Percentiles rank a stretch among this genome's conserved stretches.
phyloP scores from a whole-genome alignment of 805 yeast species.

The Cyberlindnera saturnus region DNA sequence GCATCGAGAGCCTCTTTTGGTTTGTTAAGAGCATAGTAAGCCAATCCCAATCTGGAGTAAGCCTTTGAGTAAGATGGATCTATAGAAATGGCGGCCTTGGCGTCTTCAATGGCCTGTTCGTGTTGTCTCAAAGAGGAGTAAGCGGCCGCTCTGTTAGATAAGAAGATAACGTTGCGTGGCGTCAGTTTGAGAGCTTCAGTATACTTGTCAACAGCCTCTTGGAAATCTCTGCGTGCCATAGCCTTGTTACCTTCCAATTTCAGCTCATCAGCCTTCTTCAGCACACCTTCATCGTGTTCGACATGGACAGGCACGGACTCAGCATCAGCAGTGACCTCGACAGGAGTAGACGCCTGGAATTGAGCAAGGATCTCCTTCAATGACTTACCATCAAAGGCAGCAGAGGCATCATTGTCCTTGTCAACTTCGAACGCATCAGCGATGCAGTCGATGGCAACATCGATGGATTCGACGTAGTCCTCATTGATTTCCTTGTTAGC shows the following conservation, averaged over 20 bases:
- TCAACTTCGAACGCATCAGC: slow-evolving; percentile 77
- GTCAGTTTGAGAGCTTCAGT: slow-evolving; percentile 70
- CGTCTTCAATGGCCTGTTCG: slow-evolving; percentile 75
- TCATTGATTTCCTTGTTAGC: slow-evolving; percentile 58
- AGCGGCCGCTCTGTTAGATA: slow-evolving; percentile 96
- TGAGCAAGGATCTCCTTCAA: slow-evolving; percentile 38
- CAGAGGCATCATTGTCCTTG: slow-evolving; percentile 36
- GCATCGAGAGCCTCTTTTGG: slow-evolving; percentile 87
- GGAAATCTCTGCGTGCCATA: slow-evolving; percentile 72
- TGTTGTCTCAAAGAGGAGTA: slow-evolving; percentile 73
- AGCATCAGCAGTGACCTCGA: slow-evolving; percentile 20
- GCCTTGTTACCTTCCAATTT: slow-evolving; percentile 87
- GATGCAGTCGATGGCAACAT: slow-evolving; percentile 90
- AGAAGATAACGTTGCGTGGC: slow-evolving; percentile 74
- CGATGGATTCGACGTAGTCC: slow-evolving; percentile 83
- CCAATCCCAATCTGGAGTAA: slow-evolving; percentile 91
- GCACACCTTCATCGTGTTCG: slow-evolving; percentile 43
- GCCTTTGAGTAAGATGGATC: slow-evolving; percentile 87
- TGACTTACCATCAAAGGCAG: slow-evolving; percentile 40
- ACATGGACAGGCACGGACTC: slow-evolving; percentile 32
- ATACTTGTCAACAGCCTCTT: slow-evolving; percentile 68
- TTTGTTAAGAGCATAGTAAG: slow-evolving; percentile 91
- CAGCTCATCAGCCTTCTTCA: slow-evolving; percentile 73
- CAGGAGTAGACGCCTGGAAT: slow-evolving; percentile 9
- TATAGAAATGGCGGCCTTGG: slow-evolving; percentile 69